A percentile compares a stretch with the other conserved stretches of the same genome.
Conservation (phyloP, 768 basidiomycete species). For the Termitomyces sp. region DNA sequence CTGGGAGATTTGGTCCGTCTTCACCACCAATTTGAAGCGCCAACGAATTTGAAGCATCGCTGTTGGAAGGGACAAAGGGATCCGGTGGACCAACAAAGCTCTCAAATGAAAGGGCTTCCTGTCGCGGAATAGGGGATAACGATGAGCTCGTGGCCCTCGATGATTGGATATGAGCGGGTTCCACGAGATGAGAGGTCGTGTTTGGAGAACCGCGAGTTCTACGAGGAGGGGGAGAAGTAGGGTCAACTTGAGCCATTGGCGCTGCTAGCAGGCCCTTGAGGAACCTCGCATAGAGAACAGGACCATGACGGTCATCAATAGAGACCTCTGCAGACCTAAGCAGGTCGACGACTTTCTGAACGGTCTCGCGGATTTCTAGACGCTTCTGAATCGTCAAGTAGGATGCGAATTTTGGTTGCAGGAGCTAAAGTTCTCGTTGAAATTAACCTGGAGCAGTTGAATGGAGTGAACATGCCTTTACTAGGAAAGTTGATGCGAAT, state of each 20-base stretch:
- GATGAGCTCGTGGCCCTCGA: conserved; percentile 38
- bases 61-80: conserved; percentile 29
- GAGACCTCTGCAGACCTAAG: conserved; percentile 66
- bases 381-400: conserved; percentile 57
- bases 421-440: conserved; percentile 37
- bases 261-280: conserved; percentile 62
- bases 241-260: conserved; percentile 38
- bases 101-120: conserved; percentile 41
- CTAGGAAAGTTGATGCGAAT: conserved; percentile 77
- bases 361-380: conserved; percentile 52
- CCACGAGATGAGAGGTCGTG: background rate
- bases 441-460: background rate
- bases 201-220: conserved; percentile 3
- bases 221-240: conserved; percentile 13
- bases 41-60: conserved; percentile 9
- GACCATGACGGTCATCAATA: conserved; percentile 77
- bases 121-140: conserved; percentile 40
- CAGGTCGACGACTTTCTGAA: conserved; percentile 62
- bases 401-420: conserved; percentile 67
- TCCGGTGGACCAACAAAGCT: conserved; percentile 35
- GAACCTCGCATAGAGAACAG: conserved; percentile 76
- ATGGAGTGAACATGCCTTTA: conserved; percentile 49
- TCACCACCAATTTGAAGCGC: conserved; percentile 13
- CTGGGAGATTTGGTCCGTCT: conserved; percentile 21
- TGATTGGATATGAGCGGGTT: conserved; percentile 19